Evolutionary conservation across 192 early-diverging fungal species (phyloP), one percentile per base, ranked within the genome.

Genomic region (Entomortierella chlamydospora): DNA sequence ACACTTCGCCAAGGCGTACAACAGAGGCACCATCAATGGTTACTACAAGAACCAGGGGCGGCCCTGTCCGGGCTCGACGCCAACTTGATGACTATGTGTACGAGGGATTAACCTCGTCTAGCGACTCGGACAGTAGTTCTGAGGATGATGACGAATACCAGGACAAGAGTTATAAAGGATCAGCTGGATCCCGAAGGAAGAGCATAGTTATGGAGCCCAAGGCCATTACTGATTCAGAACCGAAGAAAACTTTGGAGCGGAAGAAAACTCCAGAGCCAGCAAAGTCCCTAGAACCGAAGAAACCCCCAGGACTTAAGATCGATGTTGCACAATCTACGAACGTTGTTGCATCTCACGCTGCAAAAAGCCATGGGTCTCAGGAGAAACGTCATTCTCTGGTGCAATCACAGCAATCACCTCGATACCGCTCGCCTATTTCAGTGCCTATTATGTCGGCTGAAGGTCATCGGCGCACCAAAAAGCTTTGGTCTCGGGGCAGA

Each of bases 401-500:
- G 29, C 34, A 43, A n/a, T 26, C 13, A 20, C 30, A 30, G 28
- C 61, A 29, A 33, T 8, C 47, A 33, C 25, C 28, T 1, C 54
- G 30, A 1, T 30, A 17, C 28, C 7, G 26, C 5, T 8, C 26
- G 11, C 61, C 61, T 4, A 23, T 51, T 9, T 62, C 49, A 18
- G 30, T 34, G 17, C 15, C 47, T 33, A 33, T 49, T 8, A 15
- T 54, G 34, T 31, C 45, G 15, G 3, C 17, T 9, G 61, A 51
- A 5, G 53, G 53, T 56, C 30, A 37, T 45, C 70, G 70, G 47
- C 70, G 70, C 2, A 63, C 53, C 54, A 72, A 72, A 53, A 72
- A 72, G 47, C 5, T 51, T 28, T 72, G 70, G 70, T 47, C 54
- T 20, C 53, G 70, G 9, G 70, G 70, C 20, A 72, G 61, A 41